phyloP scores from a whole-genome alignment of 495 filamentous ascomycete genomes.

The Neurospora sp. region DNA sequence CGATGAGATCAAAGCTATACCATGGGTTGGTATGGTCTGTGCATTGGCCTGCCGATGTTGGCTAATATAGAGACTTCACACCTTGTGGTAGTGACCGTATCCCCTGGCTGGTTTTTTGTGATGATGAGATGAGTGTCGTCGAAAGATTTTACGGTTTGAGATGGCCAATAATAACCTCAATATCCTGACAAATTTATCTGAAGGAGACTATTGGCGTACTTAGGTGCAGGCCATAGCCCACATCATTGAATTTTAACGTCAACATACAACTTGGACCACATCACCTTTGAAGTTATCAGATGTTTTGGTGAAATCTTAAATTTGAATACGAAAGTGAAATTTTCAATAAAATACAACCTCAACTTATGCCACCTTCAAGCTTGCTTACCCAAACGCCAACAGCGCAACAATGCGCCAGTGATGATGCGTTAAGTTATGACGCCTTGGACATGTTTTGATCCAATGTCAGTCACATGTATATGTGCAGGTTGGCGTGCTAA shows the following conservation, averaged over 20 bases:
- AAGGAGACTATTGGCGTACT: background rate
- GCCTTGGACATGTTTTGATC: background rate
- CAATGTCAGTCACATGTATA: background rate
- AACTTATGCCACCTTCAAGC: background rate
- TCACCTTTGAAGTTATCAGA: background rate
- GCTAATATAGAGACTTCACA: background rate
- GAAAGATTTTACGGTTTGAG: background rate
- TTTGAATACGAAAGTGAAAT: background rate
- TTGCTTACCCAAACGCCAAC: background rate
- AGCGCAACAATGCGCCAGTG: background rate
- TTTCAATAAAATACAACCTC: background rate
- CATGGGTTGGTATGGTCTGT: background rate
- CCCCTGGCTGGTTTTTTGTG: background rate
- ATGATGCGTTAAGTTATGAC: background rate
- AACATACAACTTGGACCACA: background rate
- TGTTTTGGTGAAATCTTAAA: background rate
- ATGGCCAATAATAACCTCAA: background rate
- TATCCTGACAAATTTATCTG: background rate
- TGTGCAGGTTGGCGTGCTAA: background rate
- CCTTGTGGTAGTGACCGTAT: background rate
- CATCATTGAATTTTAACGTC: background rate
- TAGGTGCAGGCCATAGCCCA: background rate
- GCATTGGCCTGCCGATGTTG: background rate
- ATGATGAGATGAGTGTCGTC: background rate
- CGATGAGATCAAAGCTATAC: background rate